Conservation (phyloP, 805 yeast genomes). For the Ogataea zsoltii region DNA sequence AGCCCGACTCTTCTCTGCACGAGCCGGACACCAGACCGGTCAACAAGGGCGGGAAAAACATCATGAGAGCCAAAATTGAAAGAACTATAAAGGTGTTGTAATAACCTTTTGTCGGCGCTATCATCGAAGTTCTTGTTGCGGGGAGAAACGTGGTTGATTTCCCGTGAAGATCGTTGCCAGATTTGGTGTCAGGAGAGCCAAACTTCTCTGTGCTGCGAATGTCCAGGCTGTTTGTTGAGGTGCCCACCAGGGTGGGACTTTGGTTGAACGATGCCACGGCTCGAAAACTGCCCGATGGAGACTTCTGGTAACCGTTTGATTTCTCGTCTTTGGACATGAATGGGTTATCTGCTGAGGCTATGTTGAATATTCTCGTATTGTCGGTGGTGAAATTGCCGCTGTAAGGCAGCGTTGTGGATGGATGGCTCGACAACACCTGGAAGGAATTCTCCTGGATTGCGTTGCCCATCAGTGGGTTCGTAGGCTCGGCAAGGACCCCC, state of each 20-base stretch:
- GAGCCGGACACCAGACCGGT: slow-evolving; percentile 28
- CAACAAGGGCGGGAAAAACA: slow-evolving; percentile 29
- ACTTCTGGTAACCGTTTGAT: slow-evolving; percentile 1
- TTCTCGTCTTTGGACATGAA: slow-evolving; percentile 17
- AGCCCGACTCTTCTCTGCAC: slow-evolving; percentile 33
- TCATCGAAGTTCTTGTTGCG: slow-evolving; percentile 1
- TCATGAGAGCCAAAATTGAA: slow-evolving; percentile 22
- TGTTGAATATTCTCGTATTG: slow-evolving; percentile 4
- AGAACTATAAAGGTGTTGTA: slow-evolving; percentile 26
- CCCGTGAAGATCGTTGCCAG: slow-evolving; percentile 4
- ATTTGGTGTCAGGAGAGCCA: slow-evolving; percentile 5
- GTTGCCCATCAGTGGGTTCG: slow-evolving; percentile 1
- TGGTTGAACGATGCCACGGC: slow-evolving; percentile 3
- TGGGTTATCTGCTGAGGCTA: slow-evolving; percentile 12
- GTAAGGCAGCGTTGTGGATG: slow-evolving; percentile 7
- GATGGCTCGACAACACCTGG: neutral
- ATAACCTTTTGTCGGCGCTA: slow-evolving; percentile 18
- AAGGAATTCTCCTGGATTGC: slow-evolving; percentile 6
- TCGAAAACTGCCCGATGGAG: slow-evolving; percentile 7
- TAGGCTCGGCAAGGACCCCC: slow-evolving; percentile 1
- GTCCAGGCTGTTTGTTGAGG: slow-evolving; percentile 10
- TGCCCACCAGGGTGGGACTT: slow-evolving; percentile 1
- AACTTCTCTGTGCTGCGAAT: slow-evolving; percentile 10
- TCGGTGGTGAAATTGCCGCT: slow-evolving; percentile 11
- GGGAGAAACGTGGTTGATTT: slow-evolving; percentile 8